Conservation (phyloP, 2,329 filamentous ascomycete species). For the Teratosphaeria pseudoeucalypti region DNA sequence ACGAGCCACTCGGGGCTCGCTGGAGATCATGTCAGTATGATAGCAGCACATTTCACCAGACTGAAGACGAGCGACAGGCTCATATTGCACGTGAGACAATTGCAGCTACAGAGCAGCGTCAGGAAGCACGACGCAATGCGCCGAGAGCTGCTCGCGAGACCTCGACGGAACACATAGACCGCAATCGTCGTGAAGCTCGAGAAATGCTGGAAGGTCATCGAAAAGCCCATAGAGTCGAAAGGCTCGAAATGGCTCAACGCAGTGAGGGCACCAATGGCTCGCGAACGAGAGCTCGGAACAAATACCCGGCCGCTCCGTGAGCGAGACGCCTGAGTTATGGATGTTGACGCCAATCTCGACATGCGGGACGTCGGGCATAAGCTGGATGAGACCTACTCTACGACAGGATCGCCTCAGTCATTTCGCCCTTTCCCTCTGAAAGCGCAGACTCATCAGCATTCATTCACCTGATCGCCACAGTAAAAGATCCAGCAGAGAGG, state of each 20-base stretch:
- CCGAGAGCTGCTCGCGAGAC: slow-evolving; percentile 1
- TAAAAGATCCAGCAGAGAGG: not conserved
- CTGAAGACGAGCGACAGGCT: slow-evolving; percentile 8
- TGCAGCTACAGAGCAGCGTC: slow-evolving; percentile 7
- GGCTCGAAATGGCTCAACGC: not conserved
- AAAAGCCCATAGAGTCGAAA: not conserved
- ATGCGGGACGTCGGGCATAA: not conserved
- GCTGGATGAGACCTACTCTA: not conserved
- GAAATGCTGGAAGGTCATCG: slow-evolving; percentile 2
- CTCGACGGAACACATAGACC: not conserved
- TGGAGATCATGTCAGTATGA: slow-evolving; percentile 1
- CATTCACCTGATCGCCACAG: not conserved
- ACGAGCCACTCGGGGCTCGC: slow-evolving; percentile 1
- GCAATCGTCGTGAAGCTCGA: slow-evolving; percentile 1
- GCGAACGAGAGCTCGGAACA: slow-evolving; percentile 3
- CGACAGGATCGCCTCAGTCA: not conserved
- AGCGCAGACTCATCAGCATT: not conserved
- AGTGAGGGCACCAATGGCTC: slow-evolving; percentile 6
- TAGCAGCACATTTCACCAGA: not conserved
- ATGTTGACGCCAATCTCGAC: not conserved
- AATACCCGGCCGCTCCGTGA: not conserved
- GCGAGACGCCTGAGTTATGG: not conserved
- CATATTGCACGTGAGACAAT: slow-evolving; percentile 5
- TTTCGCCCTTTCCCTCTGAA: too few species aligned
- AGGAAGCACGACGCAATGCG: slow-evolving; percentile 2